Evolutionary conservation across 164 flowering plant species (phyloP).

Genomic region (Euptelea pleiosperma): DNA sequence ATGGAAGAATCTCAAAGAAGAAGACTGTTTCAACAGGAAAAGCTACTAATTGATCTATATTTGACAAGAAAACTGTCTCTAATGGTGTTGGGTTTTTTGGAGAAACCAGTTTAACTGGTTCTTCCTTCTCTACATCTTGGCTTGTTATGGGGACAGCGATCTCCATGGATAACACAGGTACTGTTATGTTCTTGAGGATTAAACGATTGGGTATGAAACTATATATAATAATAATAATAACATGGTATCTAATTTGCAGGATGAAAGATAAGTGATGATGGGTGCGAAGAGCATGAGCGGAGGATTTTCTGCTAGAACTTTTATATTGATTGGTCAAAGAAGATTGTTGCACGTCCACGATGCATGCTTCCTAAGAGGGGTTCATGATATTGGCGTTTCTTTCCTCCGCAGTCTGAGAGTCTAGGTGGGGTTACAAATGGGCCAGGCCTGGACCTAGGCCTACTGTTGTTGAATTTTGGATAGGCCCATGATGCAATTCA

Average conservation of each 20-base stretch:
- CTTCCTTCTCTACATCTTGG: slow-evolving; percentile 33
- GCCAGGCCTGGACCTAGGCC: no score
- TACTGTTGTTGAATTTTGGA: no score
- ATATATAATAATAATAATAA: slow-evolving; percentile 6
- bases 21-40: slow-evolving; percentile 44
- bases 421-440: no score
- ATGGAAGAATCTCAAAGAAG: slow-evolving; percentile 27
- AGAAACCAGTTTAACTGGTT: slow-evolving; percentile 29
- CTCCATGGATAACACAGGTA: slow-evolving; percentile 22
- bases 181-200: background rate
- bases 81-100: slow-evolving; percentile 31
- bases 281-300: slow-evolving; percentile 13
- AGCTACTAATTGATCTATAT: slow-evolving; percentile 41
- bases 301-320: background rate
- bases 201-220: background rate
- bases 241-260: background rate
- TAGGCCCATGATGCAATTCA: no score
- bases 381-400: slow-evolving; percentile 12
- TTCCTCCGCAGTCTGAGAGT: background rate
- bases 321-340: slow-evolving; percentile 1
- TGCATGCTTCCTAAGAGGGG: slow-evolving; percentile 6
- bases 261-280: background rate
- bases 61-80: slow-evolving; percentile 37
- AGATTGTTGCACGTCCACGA: background rate
- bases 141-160: slow-evolving; percentile 14